A percentile compares a stretch with the other conserved stretches of the same genome.
These are phyloP conservation scores for Ostreobium quekettii DNA, from an alignment of 139 green algal genomes.

Conservation along the genomic window DNA sequence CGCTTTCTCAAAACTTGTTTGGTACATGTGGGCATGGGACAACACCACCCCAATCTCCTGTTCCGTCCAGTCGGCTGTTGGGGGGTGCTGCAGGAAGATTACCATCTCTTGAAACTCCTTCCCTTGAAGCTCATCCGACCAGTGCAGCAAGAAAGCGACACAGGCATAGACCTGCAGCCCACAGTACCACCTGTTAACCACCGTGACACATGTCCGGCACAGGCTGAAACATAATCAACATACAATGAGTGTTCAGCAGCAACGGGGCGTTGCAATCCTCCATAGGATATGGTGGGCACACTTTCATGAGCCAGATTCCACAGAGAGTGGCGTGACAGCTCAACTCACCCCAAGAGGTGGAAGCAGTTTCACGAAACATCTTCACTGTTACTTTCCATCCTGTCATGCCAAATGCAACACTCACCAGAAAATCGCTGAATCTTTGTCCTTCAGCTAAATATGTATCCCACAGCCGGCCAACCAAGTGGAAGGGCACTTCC, in stretches of 20 bases:
- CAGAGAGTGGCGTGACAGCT: no score
- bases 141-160: conserved; percentile 66
- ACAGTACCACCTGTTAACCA: no score
- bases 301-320: no score
- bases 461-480: conserved; percentile 82
- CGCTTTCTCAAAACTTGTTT: conserved; percentile 61
- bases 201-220: no score
- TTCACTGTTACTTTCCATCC: neutral
- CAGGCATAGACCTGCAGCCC: conserved; percentile 51
- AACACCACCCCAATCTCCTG: conserved; percentile 76
- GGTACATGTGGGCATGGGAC: conserved; percentile 69
- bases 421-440: conserved; percentile 70
- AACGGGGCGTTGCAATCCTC: no score
- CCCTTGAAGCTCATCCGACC: conserved; percentile 41
- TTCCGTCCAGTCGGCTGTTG: conserved; percentile 64
- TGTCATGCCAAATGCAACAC: neutral
- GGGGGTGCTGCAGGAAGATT: conserved; percentile 61
- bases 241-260: no score
- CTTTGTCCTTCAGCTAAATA: conserved; percentile 70
- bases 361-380: neutral
- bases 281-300: no score
- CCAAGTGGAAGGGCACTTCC: conserved; percentile 77
- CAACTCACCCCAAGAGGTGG: neutral
- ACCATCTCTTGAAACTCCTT: conserved; percentile 77
- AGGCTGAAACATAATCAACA: no score